These are phyloP conservation scores for Tricholoma flavovirens DNA, from an alignment of 768 basidiomycete species.

Conservation along the genomic window DNA sequence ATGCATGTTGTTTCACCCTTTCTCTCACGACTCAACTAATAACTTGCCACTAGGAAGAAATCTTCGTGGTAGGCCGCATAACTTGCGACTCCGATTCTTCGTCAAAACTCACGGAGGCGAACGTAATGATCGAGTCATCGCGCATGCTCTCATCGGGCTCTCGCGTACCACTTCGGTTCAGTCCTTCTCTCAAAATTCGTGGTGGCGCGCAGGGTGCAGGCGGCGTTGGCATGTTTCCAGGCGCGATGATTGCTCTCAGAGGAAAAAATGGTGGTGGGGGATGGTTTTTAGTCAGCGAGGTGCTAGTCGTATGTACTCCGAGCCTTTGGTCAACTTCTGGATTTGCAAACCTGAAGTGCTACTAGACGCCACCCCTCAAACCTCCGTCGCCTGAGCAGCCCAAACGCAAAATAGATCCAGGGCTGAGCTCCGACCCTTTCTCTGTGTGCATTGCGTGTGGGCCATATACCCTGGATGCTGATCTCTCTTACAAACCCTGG, in stretches of 20 bases:
- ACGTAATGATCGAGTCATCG: constrained; percentile 78
- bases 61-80: constrained; percentile 70
- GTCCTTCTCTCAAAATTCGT: constrained; percentile 57
- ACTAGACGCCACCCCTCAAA: constrained; percentile 58
- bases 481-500: constrained; percentile 74
- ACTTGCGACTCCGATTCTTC: constrained; percentile 60
- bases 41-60: constrained; percentile 42
- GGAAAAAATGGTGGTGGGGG: constrained; percentile 91
- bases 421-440: constrained; percentile 42
- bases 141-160: constrained; percentile 66
- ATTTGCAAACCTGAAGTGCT: background rate
- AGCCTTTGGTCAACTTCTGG: background rate
- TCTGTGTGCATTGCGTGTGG: constrained; percentile 75
- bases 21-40: constrained; percentile 1
- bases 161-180: constrained; percentile 66
- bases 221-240: constrained; percentile 79
- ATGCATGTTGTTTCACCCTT: constrained; percentile 24
- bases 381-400: constrained; percentile 30
- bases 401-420: constrained; percentile 31
- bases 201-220: constrained; percentile 56
- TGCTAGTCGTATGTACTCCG: constrained; percentile 61
- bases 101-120: constrained; percentile 67
- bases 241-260: constrained; percentile 77
- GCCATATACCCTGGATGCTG: constrained; percentile 77
- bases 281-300: constrained; percentile 78